A percentile compares a stretch with the other conserved stretches of the same genome.
Conservation (phyloP, 2,329 filamentous ascomycete species). For the Ceratocystis harringtonii region DNA sequence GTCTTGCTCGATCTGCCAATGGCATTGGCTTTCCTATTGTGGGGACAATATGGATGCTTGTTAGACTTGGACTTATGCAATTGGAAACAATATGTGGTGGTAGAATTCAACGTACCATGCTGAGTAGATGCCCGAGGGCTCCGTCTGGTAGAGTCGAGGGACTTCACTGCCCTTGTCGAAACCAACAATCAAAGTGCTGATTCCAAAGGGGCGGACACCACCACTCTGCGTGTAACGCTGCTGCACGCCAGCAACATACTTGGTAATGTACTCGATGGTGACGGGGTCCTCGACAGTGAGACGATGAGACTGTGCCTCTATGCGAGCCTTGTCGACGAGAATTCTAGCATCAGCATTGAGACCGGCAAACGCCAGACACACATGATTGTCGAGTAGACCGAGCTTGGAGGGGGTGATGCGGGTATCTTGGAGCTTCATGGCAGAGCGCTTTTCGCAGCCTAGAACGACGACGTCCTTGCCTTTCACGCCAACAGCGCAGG, state of each 20-base stretch:
- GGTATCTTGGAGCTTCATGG: conserved; percentile 98
- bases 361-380: conserved; percentile 91
- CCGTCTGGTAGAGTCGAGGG: conserved; percentile 89
- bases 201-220: conserved; percentile 95
- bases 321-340: conserved; percentile 89
- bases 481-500: conserved; percentile 95
- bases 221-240: conserved; percentile 98
- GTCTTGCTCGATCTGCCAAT: conserved; percentile 98
- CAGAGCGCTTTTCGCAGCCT: conserved; percentile 95
- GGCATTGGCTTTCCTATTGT: conserved; percentile 89
- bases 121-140: conserved; percentile 98
- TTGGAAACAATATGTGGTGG: background rate
- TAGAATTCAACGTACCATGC: conserved; percentile 56
- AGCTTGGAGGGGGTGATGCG: conserved; percentile 99
- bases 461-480: conserved; percentile 87
- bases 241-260: conserved; percentile 95
- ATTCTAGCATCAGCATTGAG: conserved; percentile 97
- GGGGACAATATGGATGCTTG: background rate
- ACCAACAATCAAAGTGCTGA: conserved; percentile 95
- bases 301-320: conserved; percentile 95
- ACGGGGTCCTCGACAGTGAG: conserved; percentile 95
- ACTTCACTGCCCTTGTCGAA: conserved; percentile 87
- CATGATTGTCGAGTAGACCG: conserved; percentile 85
- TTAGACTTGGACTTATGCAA: background rate
- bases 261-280: conserved; percentile 98